Percentiles rank a stretch among this genome's conserved stretches.
These are phyloP conservation scores for Articulospora tetracladia DNA, from an alignment of 495 filamentous ascomycete species.

Conservation along the genomic window DNA sequence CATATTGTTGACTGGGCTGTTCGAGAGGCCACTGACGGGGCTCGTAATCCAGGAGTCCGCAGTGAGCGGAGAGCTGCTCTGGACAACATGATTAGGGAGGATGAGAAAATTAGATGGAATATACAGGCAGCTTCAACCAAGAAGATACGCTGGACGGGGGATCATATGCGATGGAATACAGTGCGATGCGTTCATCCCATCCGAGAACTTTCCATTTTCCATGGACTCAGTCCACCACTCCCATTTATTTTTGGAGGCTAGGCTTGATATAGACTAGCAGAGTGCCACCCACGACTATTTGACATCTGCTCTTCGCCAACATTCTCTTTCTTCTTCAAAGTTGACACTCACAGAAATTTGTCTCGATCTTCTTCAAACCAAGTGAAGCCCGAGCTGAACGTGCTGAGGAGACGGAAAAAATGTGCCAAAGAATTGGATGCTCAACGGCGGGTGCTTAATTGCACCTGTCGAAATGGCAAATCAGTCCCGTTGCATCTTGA, in stretches of 20 bases:
- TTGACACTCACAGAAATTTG: slow-evolving; percentile 69
- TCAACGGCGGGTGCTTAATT: slow-evolving; percentile 17
- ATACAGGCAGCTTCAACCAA: slow-evolving; percentile 22
- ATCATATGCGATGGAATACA: neutral
- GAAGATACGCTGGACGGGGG: slow-evolving; percentile 20
- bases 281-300: neutral
- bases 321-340: slow-evolving; percentile 47
- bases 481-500: slow-evolving; percentile 38
- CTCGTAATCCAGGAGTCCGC: slow-evolving; percentile 15
- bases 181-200: neutral
- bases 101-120: neutral
- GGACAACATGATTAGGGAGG: slow-evolving; percentile 19
- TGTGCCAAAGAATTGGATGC: slow-evolving; percentile 51
- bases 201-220: neutral
- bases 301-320: slow-evolving; percentile 6
- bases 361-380: slow-evolving; percentile 45
- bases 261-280: too few relatives aligned
- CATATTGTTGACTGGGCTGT: slow-evolving; percentile 23
- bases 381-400: slow-evolving; percentile 36
- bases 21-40: slow-evolving; percentile 10
- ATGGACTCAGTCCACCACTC: too few relatives aligned
- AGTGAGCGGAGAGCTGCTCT: slow-evolving; percentile 17
- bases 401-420: slow-evolving; percentile 61
- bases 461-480: slow-evolving; percentile 20
- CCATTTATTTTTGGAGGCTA: too few relatives aligned